These are phyloP conservation scores for Globisporangium canariense DNA, from an alignment of 352 stramenopile species.

Conservation along the genomic window DNA sequence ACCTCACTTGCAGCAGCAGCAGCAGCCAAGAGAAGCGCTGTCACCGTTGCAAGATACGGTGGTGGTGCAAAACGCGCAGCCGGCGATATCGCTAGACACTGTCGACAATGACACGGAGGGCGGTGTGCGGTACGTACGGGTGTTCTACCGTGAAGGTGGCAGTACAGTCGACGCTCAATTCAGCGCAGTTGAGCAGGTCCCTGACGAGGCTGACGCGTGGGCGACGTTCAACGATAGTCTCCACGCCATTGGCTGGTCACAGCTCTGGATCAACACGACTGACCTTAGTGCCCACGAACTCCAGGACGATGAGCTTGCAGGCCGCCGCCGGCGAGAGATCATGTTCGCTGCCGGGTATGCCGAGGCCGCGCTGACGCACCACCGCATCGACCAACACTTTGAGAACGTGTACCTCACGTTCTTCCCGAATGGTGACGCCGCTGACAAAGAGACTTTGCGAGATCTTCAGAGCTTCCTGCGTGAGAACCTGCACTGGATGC, in stretches of 20 bases:
- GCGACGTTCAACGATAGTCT: conserved; percentile 57
- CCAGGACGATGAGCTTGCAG: conserved; percentile 5
- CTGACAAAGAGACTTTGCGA: conserved; percentile 25
- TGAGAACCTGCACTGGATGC: conserved; percentile 45
- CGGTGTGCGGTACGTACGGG: conserved; percentile 6
- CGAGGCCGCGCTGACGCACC: conserved; percentile 54
- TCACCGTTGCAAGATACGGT: not conserved
- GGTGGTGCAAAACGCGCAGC: not conserved
- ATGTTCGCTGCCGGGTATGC: conserved; percentile 60
- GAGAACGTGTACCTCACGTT: conserved; percentile 48
- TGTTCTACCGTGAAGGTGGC: conserved; percentile 1
- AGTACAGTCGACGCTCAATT: conserved; percentile 9
- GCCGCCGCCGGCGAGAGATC: conserved; percentile 25
- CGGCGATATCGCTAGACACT: not conserved
- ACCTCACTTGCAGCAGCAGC: not conserved
- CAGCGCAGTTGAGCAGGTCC: not conserved
- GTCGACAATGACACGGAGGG: no score
- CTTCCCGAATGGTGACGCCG: conserved; percentile 33
- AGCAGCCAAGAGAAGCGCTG: not conserved
- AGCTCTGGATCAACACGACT: conserved; percentile 48
- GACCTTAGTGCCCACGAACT: conserved; percentile 23
- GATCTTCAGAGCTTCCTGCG: conserved; percentile 35
- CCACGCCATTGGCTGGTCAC: conserved; percentile 41
- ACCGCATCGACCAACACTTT: conserved; percentile 66
- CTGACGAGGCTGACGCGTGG: conserved; percentile 24